Base-by-base conservation (phyloP, 495 filamentous ascomycete genomes). In the Neurospora sublineolata region DNA sequence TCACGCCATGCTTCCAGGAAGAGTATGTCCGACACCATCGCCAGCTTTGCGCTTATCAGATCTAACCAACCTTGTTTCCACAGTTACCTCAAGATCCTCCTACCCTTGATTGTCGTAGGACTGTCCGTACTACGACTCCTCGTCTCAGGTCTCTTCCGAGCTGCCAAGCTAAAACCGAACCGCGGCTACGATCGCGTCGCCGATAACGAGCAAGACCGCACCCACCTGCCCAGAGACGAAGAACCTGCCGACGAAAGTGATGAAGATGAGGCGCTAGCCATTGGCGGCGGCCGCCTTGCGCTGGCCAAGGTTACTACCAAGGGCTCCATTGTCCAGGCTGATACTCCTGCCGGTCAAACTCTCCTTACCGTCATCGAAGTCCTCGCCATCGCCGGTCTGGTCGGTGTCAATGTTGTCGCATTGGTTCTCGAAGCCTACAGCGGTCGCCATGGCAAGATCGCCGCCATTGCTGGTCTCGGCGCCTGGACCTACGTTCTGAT, bases 401-500 rank as follows among this genome's bases (percentile, higher is more conserved):
- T 97, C 64, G 88, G 83, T 16, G 80, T 93, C 71, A 92, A 91
- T 76, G 78, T 90, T 14, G 77, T 86, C 11, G 87, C 88, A 30
- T 79, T 94, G 40, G 79, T 87, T 0, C 79, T 76, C 2, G 74
- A 80, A n/a, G 76, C 80, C 52, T 77, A 72, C 72, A 78, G 76
- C 68, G 67, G 70, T 72, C 74, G 77, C 30, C 73, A 70, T 71
- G 78, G 78, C 39, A 52, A 77, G 68, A 70, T 91, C 46, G 89
- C 92, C 69, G 87, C 90, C 10, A 83, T 91, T 69, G 87, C 88
- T 30, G 87, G 87, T 46, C 77, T 95, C 38, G 79, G 86, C 16
- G 88, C 87, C 40, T 97, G 95, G 95, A 81, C 85, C 37, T 99
- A 98, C 77, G 88, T 94, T 67, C 82, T 96, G 52, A 83, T 91